Base-by-base conservation (phyloP, 2,329 filamentous ascomycete genomes). In the Pyrenophora tritici-repentis region DNA sequence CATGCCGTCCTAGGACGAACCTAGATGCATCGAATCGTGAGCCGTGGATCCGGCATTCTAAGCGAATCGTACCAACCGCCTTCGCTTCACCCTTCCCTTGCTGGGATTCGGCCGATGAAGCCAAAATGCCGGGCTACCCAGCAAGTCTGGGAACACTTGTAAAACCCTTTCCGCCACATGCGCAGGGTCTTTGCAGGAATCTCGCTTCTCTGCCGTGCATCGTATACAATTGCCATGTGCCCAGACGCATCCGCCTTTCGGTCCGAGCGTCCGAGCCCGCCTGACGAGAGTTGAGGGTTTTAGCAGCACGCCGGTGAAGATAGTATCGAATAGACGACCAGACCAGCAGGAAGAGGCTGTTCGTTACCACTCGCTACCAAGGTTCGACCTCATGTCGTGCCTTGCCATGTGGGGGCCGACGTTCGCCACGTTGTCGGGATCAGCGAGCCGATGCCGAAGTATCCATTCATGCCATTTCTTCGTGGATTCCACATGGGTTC, bases 51-150 rank as follows among this genome's bases (percentile, higher is more conserved):
- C 32, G 42, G 36, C 17, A 16, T 17, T 22, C 42, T 41, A 47
- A 37, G 42, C 48, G 37, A 47, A 24, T 41, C 42, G 31, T 42
- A 20, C 46, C 46, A 44, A 45, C 45, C 18, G 46, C 24, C 17
- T 7, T 14, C 14, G 10, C 20, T 32, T n/a, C 16, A 24, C 24
- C 24, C 7, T 26, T 7, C 43, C 33, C 18, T 12, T 12, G 13
- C 42, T 34, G 14, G 17, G 37, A 37, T 26, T 40, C 42, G 42
- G 42, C 14, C 18, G 24, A 47, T 13, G 38, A 24, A 9, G 36
- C 37, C 12, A 20, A 41, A 47, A 18, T 18, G 35, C 26, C 20
- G 31, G 32, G 24, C 20, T 14, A 29, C 36, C 22, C 14, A 17
- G 22, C 34, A 38, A 14, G 29, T 37, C 22, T 16, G 13, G 17